Evolutionary conservation across 352 stramenopile genomes (phyloP), one percentile per base, ranked within the genome.

Genomic region (Elongisporangium senticosum): DNA sequence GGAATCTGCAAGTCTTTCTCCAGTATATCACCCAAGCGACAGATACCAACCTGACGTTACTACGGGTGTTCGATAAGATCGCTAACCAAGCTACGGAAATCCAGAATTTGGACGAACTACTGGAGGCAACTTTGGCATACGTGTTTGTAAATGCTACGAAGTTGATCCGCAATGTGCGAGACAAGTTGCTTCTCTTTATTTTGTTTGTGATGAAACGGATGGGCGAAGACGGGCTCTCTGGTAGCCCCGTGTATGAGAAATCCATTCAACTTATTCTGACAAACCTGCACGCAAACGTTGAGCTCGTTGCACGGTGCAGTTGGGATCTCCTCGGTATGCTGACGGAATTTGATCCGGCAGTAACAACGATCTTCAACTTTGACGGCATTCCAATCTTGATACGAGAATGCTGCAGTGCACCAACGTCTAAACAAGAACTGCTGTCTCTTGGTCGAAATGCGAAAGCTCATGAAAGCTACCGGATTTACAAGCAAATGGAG

Each of bases 301-400:
- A 83, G 53, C 54, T 72, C 6, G 61, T 79, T 48, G 62, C 65
- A 3, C 61, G 62, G 17, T 76, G 75, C 54, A 88, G 76, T 43
- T 90, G 73, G 69, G 75, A 86, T 48, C 57, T 88, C 0, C 58
- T 90, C 0, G 65, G 72, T 1, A 72, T 83, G 37, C 68, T 90
- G 7, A 74, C 68, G 0, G 74, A 85, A 51, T 61, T 86, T 15
- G 74, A 88, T 49, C 64, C 76, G 10, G 74, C 80, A 2, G 82
- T 89, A 53, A 72, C 74, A 5, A 64, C 74, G 1, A 69, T 90
- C 13, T 87, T 87, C 56, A 87, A 87, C 20, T 72, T 89, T 7
- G 78, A 87, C 43, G 78, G 68, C 5, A 72, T 86, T 26, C 65
- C 70, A 20, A 70, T 72, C n/a, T 61, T 90, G 7, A 67, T 90